phyloP scores from a whole-genome alignment of 2,329 filamentous ascomycete species.

The Knoxdaviesia proteae region DNA sequence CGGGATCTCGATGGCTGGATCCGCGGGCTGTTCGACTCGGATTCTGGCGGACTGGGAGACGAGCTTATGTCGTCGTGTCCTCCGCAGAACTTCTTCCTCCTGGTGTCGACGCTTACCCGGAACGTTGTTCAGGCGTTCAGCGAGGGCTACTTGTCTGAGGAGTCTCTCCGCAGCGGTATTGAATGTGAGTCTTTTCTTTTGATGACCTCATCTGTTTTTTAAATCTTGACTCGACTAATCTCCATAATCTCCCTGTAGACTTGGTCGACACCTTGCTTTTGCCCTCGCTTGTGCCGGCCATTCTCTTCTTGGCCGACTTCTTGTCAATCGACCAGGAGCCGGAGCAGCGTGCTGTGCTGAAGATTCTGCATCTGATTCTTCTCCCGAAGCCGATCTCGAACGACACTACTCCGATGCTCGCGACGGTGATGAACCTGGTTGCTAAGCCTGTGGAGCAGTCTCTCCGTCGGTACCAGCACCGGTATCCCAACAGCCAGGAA shows the following conservation, averaged over 20 bases:
- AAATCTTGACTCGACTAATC: not conserved
- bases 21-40: constrained; percentile 53
- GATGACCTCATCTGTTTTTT: not conserved
- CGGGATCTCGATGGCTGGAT: constrained; percentile 55
- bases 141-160: constrained; percentile 42
- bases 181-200: constrained; percentile 36
- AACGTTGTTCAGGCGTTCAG: constrained; percentile 53
- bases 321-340: constrained; percentile 43
- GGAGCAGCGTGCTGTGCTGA: constrained; percentile 47
- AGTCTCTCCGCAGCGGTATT: constrained; percentile 51
- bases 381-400: constrained; percentile 47
- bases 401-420: constrained; percentile 51
- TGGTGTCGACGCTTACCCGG: constrained; percentile 58
- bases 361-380: constrained; percentile 53
- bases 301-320: constrained; percentile 50
- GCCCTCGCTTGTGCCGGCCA: constrained; percentile 55
- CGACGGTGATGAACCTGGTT: constrained; percentile 49
- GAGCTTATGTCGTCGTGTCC: constrained; percentile 66
- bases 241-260: constrained; percentile 19
- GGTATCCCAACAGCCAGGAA: constrained; percentile 45
- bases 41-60: constrained; percentile 53
- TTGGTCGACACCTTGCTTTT: constrained; percentile 61
- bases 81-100: constrained; percentile 62
- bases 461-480: constrained; percentile 43
- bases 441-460: constrained; percentile 48